Evolutionary conservation across 768 basidiomycete genomes (phyloP).

Genomic region (Tylopilus balloui): DNA sequence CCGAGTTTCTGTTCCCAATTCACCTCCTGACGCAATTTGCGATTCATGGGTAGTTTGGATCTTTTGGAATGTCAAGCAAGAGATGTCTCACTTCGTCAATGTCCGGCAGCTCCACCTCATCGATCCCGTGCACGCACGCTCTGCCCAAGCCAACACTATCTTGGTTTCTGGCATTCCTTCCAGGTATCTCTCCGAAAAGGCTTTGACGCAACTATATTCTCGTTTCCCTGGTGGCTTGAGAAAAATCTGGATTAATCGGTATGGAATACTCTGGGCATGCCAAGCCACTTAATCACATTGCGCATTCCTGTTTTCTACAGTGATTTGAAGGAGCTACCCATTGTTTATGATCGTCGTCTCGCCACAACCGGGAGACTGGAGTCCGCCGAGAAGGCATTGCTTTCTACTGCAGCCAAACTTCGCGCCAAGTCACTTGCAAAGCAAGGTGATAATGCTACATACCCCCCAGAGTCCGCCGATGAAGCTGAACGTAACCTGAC

Average conservation of each 20-base stretch:
- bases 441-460: conserved; percentile 24
- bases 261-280: conserved; percentile 9
- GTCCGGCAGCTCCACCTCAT: conserved; percentile 82
- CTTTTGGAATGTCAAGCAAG: conserved; percentile 71
- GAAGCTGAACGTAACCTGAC: conserved; percentile 29
- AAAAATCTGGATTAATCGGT: conserved; percentile 90
- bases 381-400: conserved; percentile 72
- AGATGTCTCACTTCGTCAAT: conserved; percentile 77
- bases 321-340: conserved; percentile 83
- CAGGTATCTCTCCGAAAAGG: conserved; percentile 67
- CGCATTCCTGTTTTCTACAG: conserved; percentile 31
- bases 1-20: background rate
- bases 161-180: conserved; percentile 86
- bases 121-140: conserved; percentile 62
- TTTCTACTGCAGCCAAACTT: conserved; percentile 74
- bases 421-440: conserved; percentile 53
- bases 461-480: conserved; percentile 18
- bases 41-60: conserved; percentile 61
- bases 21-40: background rate
- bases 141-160: conserved; percentile 85
- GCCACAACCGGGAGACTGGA: conserved; percentile 79
- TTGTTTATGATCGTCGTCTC: conserved; percentile 71
- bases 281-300: background rate
- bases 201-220: conserved; percentile 66
- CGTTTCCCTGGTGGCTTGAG: conserved; percentile 87